phyloP scores from a whole-genome alignment of 768 basidiomycete species.

The Gautieria morchelliformis region DNA sequence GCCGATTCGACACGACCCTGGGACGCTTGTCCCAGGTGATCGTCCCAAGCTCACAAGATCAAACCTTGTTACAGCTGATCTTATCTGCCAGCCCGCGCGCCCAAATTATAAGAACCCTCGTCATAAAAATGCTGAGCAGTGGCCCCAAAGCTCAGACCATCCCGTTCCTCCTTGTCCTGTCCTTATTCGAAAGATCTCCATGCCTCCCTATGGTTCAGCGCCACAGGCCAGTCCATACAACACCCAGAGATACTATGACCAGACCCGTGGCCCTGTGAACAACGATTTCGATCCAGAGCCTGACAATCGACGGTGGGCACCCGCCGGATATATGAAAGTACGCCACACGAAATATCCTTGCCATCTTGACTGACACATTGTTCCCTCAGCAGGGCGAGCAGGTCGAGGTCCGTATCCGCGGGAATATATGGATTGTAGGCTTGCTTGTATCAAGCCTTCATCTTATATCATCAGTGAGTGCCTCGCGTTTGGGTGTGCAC shows the following conservation, averaged over 20 bases:
- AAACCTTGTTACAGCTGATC: background rate
- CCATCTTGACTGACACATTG: background rate
- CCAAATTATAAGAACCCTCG: background rate
- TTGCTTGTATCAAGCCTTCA: slow-evolving; percentile 16
- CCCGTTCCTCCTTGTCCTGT: background rate
- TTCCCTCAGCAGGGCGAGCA: slow-evolving; percentile 9
- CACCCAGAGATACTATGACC: background rate
- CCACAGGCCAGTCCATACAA: background rate
- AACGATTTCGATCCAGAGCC: background rate
- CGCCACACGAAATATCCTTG: background rate
- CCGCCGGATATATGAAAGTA: background rate
- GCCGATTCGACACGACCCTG: background rate
- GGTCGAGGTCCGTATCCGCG: slow-evolving; percentile 21
- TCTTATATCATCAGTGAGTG: slow-evolving; percentile 4
- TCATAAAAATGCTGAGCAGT: background rate
- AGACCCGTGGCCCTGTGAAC: background rate
- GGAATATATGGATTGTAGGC: slow-evolving; percentile 25
- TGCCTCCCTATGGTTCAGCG: background rate
- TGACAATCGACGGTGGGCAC: background rate
- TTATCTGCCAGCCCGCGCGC: background rate
- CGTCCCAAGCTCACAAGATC: background rate
- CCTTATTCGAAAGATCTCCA: background rate
- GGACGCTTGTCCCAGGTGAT: background rate
- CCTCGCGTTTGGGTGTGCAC: background rate
- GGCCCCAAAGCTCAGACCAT: background rate